phyloP scores from a whole-genome alignment of 2,329 filamentous ascomycete species.

The Microdochium nivale region DNA sequence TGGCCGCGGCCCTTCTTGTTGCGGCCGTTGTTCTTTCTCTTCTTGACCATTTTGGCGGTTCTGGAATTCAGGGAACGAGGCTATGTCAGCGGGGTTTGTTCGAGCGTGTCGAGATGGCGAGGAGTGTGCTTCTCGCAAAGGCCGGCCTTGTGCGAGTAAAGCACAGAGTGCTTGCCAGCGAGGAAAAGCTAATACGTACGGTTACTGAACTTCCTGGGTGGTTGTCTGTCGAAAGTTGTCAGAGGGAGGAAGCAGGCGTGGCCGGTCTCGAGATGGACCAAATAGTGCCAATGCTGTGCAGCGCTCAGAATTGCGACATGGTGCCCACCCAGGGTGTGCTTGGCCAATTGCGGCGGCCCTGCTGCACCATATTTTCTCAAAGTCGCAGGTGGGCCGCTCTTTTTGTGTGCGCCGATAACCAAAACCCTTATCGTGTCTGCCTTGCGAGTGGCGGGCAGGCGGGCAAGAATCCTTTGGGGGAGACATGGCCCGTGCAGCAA shows the following conservation, averaged over 20 bases:
- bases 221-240: constrained; percentile 1
- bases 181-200: background rate
- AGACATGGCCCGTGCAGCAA: background rate
- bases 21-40: constrained; percentile 74
- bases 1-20: constrained; percentile 99
- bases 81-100: constrained; percentile 1
- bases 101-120: constrained; percentile 1
- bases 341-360: background rate
- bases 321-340: background rate
- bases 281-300: background rate
- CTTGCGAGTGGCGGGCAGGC: background rate
- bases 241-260: background rate
- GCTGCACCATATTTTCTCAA: background rate
- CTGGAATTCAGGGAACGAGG: constrained; percentile 3
- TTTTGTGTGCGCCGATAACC: background rate
- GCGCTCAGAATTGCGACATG: background rate
- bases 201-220: background rate
- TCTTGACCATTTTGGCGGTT: constrained; percentile 62
- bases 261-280: background rate
- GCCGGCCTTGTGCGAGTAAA: background rate
- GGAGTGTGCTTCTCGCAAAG: too few relatives aligned
- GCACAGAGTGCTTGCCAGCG: background rate
- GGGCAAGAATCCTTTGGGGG: too few relatives aligned
- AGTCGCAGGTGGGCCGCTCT: background rate
- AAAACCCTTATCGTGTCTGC: background rate